Conservation (phyloP, 352 stramenopile species). For the Phytopythium cucurbitacearum region DNA sequence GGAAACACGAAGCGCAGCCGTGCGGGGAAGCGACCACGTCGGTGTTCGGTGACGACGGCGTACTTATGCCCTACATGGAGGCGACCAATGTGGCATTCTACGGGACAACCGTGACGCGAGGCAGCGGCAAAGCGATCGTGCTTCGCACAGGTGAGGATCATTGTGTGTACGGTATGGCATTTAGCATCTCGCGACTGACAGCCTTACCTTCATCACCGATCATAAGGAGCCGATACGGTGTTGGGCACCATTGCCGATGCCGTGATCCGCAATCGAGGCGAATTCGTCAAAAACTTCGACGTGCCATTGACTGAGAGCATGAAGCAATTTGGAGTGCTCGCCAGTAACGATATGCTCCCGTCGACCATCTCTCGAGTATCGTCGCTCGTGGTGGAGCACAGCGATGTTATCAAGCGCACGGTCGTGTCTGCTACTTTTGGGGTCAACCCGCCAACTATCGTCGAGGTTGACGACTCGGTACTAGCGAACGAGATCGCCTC, state of each 20-base stretch:
- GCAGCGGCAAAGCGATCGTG: constrained; percentile 43
- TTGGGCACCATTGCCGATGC: constrained; percentile 34
- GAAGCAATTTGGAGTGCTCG: constrained; percentile 40
- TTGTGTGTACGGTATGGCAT: no score
- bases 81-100: constrained; percentile 53
- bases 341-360: constrained; percentile 31
- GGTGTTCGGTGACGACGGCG: constrained; percentile 38
- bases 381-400: constrained; percentile 41
- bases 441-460: constrained; percentile 30
- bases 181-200: no score
- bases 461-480: constrained; percentile 38
- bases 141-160: constrained; percentile 24
- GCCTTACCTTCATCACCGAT: not conserved
- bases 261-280: constrained; percentile 21
- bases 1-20: constrained; percentile 13
- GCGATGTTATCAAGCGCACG: constrained; percentile 35
- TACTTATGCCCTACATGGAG: constrained; percentile 40
- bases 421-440: constrained; percentile 41
- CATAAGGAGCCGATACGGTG: constrained; percentile 31
- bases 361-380: constrained; percentile 31
- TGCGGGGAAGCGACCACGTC: constrained; percentile 26
- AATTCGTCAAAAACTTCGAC: constrained; percentile 17
- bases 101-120: constrained; percentile 32
- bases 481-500: constrained; percentile 33
- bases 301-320: constrained; percentile 32